phyloP scores from a whole-genome alignment of 495 filamentous ascomycete genomes.

The Niebla homalea region DNA sequence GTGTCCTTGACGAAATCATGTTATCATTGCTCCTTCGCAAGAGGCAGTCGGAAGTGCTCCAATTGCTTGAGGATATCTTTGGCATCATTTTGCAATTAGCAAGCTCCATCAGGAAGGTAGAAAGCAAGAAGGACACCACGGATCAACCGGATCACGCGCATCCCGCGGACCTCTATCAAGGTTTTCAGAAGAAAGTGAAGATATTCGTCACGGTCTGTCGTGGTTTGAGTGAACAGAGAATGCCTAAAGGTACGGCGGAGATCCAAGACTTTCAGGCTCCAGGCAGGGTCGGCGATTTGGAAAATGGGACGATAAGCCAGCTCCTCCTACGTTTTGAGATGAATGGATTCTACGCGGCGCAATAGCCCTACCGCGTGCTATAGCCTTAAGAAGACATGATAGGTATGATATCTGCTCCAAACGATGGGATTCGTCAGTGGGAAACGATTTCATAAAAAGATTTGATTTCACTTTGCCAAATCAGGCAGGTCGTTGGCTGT shows the following conservation, averaged over 20 bases:
- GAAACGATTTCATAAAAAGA: too few relatives aligned
- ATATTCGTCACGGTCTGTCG: conserved; percentile 14
- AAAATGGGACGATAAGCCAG: conserved; percentile 10
- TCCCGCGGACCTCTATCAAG: conserved; percentile 3
- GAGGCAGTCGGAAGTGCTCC: conserved; percentile 55
- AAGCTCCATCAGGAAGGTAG: neutral
- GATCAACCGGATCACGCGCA: neutral
- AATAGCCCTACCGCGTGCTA: neutral
- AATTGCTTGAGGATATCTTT: conserved; percentile 68
- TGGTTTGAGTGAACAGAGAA: conserved; percentile 12
- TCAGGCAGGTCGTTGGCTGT: too few relatives aligned
- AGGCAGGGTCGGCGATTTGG: conserved; percentile 2
- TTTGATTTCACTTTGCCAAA: too few relatives aligned
- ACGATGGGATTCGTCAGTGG: too few relatives aligned
- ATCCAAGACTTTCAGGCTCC: neutral
- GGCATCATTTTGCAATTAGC: conserved; percentile 56
- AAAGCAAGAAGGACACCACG: neutral
- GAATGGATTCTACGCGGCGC: conserved; percentile 13
- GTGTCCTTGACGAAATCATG: conserved; percentile 67
- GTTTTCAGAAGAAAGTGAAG: conserved; percentile 11
- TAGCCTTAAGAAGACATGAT: too few relatives aligned
- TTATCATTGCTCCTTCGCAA: conserved; percentile 56
- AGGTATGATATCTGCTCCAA: too few relatives aligned
- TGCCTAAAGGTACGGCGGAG: neutral
- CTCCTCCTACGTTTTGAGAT: conserved; percentile 15